Evolutionary conservation across 2,329 filamentous ascomycete species (phyloP).

Genomic region (Nigrograna mackinnonii): DNA sequence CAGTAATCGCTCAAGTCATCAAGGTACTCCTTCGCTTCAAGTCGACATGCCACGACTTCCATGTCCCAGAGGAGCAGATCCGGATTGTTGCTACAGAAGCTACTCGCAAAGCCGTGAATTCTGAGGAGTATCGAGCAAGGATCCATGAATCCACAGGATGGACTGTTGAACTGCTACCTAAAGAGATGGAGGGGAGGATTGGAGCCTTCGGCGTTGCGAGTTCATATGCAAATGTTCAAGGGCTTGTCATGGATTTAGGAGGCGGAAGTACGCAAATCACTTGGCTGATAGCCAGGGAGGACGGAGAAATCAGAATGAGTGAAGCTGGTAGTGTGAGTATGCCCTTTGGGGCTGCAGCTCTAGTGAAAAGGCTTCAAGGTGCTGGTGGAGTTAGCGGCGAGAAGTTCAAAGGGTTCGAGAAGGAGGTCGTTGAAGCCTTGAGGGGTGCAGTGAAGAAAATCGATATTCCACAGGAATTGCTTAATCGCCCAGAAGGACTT

Average conservation of each 20-base stretch:
- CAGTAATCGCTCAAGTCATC: slow-evolving; percentile 69
- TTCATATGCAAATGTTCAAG: slow-evolving; percentile 69
- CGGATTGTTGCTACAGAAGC: slow-evolving; percentile 86
- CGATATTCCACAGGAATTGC: slow-evolving; percentile 58
- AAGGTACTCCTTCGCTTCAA: slow-evolving; percentile 71
- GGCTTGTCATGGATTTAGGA: slow-evolving; percentile 84
- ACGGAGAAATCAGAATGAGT: slow-evolving; percentile 47
- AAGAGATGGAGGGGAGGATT: slow-evolving; percentile 79
- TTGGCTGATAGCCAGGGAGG: slow-evolving; percentile 59
- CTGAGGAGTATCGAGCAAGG: slow-evolving; percentile 65
- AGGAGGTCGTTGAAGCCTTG: slow-evolving; percentile 63
- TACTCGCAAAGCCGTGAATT: slow-evolving; percentile 79
- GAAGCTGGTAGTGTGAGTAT: slow-evolving; percentile 63
- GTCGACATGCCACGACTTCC: slow-evolving; percentile 69
- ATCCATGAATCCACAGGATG: slow-evolving; percentile 70
- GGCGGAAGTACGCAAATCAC: slow-evolving; percentile 74
- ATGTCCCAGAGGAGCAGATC: slow-evolving; percentile 67
- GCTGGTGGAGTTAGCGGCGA: slow-evolving; percentile 41
- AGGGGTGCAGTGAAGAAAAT: slow-evolving; percentile 62
- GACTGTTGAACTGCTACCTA: slow-evolving; percentile 72
- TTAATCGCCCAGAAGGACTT: slow-evolving; percentile 44
- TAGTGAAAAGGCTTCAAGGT: slow-evolving; percentile 56
- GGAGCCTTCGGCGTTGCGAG: slow-evolving; percentile 84
- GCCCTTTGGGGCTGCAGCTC: slow-evolving; percentile 71
- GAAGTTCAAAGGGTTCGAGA: slow-evolving; percentile 51